These are phyloP conservation scores for Umbelopsis sp. DNA, from an alignment of 192 early-diverging fungal genomes.

Conservation along the genomic window DNA sequence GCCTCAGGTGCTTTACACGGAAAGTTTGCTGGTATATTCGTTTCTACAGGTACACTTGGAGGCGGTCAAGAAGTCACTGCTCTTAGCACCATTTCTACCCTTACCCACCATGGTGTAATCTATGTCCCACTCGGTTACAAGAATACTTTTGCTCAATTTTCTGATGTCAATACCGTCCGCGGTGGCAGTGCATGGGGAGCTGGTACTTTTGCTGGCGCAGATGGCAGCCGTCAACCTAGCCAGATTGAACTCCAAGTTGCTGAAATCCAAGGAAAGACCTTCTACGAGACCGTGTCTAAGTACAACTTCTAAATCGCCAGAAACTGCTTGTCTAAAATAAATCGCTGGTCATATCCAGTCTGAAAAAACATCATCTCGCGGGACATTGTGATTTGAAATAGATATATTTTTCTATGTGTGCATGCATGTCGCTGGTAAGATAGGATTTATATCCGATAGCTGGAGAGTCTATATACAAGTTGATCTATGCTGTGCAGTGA, in stretches of 20 bases:
- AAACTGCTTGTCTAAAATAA: background rate
- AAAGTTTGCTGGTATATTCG: conserved; percentile 47
- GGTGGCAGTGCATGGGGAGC: conserved; percentile 63
- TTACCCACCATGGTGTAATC: conserved; percentile 54
- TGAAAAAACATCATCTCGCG: no score
- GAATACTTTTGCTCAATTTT: conserved; percentile 25
- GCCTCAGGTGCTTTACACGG: conserved; percentile 42
- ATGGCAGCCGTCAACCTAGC: conserved; percentile 13
- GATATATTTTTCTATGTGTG: no score
- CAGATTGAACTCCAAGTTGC: conserved; percentile 29
- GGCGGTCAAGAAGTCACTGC: conserved; percentile 49
- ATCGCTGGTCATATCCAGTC: no score
- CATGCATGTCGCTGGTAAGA: background rate
- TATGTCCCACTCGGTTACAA: conserved; percentile 54
- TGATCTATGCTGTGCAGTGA: background rate
- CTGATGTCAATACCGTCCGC: conserved; percentile 48
- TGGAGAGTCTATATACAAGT: background rate
- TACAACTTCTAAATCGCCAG: background rate
- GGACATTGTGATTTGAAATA: no score
- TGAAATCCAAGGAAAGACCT: conserved; percentile 27
- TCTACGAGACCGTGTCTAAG: conserved; percentile 6
- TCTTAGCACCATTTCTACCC: conserved; percentile 35
- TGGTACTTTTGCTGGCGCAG: conserved; percentile 28
- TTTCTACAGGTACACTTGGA: conserved; percentile 33
- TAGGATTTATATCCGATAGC: background rate